Evolutionary conservation across 1,284 basidiomycete species (phyloP).

Genomic region (Rhizoctonia solani): DNA sequence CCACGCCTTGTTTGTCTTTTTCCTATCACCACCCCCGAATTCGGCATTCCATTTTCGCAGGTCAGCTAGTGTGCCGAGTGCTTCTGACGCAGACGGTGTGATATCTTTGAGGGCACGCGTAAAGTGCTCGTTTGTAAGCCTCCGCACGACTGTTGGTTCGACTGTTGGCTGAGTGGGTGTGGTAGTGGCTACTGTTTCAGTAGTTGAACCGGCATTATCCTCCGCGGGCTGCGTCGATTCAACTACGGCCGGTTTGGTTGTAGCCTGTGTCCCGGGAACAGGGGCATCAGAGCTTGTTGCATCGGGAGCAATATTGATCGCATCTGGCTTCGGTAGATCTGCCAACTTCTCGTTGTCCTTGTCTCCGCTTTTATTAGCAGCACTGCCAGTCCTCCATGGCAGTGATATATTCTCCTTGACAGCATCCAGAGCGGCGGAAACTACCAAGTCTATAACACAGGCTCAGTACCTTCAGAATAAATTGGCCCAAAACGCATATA

Average conservation of each 20-base stretch:
- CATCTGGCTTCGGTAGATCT: background rate
- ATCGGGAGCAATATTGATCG: background rate
- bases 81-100: slow-evolving; percentile 81
- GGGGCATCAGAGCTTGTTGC: background rate
- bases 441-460: slow-evolving; percentile 84
- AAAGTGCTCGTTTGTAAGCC: slow-evolving; percentile 69
- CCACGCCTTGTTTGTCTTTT: slow-evolving; percentile 47
- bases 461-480: too few species aligned
- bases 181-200: too few species aligned
- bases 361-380: background rate
- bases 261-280: too few species aligned
- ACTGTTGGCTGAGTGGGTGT: background rate
- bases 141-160: slow-evolving; percentile 46
- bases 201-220: too few species aligned
- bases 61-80: slow-evolving; percentile 75
- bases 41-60: slow-evolving; percentile 90
- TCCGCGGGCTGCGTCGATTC: too few species aligned
- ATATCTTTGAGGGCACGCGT: slow-evolving; percentile 82
- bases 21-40: slow-evolving; percentile 58
- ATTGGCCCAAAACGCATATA: slow-evolving; percentile 40
- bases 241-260: too few species aligned
- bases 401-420: slow-evolving; percentile 81
- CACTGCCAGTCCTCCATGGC: slow-evolving; percentile 60
- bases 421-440: slow-evolving; percentile 84
- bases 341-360: background rate